Evolutionary conservation across 2,329 filamentous ascomycete species (phyloP).

Genomic region (Chalaropsis thielavioides): DNA sequence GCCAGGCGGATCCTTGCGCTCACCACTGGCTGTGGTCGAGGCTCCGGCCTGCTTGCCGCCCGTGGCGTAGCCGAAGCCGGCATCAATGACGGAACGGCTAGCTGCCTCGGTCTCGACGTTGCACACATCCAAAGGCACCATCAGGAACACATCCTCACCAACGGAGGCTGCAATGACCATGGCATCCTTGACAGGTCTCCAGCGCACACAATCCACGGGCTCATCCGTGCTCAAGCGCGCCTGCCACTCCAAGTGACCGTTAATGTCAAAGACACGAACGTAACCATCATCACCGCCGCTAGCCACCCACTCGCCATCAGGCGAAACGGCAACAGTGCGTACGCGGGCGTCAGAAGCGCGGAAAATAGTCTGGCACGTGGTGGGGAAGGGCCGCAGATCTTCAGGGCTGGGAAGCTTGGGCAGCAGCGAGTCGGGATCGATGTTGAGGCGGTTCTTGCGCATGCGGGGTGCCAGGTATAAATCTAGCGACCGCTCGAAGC

Average conservation of each 20-base stretch:
- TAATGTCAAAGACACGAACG: slow-evolving; percentile 81
- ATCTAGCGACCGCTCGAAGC: slow-evolving; percentile 89
- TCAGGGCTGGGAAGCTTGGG: slow-evolving; percentile 88
- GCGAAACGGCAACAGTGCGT: slow-evolving; percentile 70
- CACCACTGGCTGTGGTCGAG: slow-evolving; percentile 36
- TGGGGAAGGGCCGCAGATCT: slow-evolving; percentile 89
- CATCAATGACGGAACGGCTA: slow-evolving; percentile 64
- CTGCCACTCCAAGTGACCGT: slow-evolving; percentile 77
- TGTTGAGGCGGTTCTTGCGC: slow-evolving; percentile 86
- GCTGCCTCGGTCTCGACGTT: slow-evolving; percentile 59
- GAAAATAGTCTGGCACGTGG: slow-evolving; percentile 74
- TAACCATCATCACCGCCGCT: slow-evolving; percentile 91
- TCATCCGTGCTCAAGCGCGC: slow-evolving; percentile 63
- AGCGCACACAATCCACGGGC: slow-evolving; percentile 72
- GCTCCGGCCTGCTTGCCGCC: slow-evolving; percentile 39
- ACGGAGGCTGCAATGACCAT: slow-evolving; percentile 70
- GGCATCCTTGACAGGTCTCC: slow-evolving; percentile 72
- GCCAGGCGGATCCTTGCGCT: slow-evolving; percentile 59
- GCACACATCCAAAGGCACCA: slow-evolving; percentile 58
- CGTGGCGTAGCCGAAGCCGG: slow-evolving; percentile 86
- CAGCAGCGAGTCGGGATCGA: slow-evolving; percentile 82
- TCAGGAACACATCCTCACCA: slow-evolving; percentile 73
- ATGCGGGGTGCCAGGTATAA: slow-evolving; percentile 88
- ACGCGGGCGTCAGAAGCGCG: slow-evolving; percentile 79
- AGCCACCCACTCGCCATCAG: slow-evolving; percentile 70